phyloP scores from a whole-genome alignment of 805 yeast species.

The Diddensiella transvaalensis region DNA sequence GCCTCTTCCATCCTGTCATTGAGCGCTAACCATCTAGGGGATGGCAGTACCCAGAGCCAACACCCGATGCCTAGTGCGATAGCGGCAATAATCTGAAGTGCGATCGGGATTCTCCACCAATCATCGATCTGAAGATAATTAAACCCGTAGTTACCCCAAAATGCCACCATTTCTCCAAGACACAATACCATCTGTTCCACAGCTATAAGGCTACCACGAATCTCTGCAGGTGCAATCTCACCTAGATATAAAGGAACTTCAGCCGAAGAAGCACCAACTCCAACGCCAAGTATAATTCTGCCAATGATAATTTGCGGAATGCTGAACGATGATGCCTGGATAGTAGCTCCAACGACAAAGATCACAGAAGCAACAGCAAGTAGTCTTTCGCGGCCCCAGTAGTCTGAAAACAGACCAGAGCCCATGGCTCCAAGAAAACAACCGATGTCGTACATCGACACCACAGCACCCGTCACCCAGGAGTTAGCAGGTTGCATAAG shows the following conservation, averaged over 20 bases:
- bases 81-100: constrained; percentile 50
- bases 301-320: constrained; percentile 48
- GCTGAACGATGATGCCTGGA: constrained; percentile 46
- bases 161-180: constrained; percentile 15
- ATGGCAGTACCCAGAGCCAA: constrained; percentile 34
- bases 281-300: constrained; percentile 66
- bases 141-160: constrained; percentile 18
- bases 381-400: constrained; percentile 78
- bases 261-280: constrained; percentile 75
- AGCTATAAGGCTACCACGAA: constrained; percentile 51
- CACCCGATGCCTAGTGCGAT: constrained; percentile 44
- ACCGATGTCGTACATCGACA: constrained; percentile 46
- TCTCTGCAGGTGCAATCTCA: constrained; percentile 61
- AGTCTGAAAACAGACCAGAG: constrained; percentile 62
- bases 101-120: constrained; percentile 44
- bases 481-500: constrained; percentile 44
- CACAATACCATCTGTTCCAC: constrained; percentile 13
- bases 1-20: constrained; percentile 48
- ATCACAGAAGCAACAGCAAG: constrained; percentile 76
- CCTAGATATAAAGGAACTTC: constrained; percentile 74
- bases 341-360: constrained; percentile 78
- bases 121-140: constrained; percentile 9
- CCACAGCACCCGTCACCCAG: constrained; percentile 45
- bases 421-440: constrained; percentile 43
- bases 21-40: constrained; percentile 45